These are phyloP conservation scores for Nicotiana paniculata DNA, from an alignment of 257 asterid species.

Conservation along the genomic window DNA sequence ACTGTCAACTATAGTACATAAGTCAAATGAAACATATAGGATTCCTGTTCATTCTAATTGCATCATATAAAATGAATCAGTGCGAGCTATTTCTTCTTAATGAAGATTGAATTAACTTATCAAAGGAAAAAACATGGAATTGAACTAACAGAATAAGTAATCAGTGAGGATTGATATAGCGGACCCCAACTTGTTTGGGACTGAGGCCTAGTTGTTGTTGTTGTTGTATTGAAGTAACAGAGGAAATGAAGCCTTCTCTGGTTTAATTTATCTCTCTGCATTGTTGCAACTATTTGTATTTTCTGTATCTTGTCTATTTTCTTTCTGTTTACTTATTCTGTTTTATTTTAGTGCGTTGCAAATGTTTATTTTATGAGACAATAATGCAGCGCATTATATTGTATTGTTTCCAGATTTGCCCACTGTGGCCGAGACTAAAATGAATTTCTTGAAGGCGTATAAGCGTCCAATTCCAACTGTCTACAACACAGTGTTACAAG, in stretches of 20 bases:
- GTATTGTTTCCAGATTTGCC: slow-evolving; percentile 59
- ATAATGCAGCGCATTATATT: neutral
- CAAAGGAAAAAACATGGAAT: neutral
- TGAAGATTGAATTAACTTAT: neutral
- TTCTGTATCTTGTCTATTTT: neutral
- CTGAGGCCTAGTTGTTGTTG: no score
- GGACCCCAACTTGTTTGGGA: no score
- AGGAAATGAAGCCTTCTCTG: neutral
- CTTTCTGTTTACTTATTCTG: neutral
- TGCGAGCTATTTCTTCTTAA: neutral
- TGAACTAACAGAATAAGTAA: neutral
- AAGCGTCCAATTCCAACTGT: slow-evolving; percentile 89
- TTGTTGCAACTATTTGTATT: neutral
- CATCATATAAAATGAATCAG: neutral
- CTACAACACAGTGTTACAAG: slow-evolving; percentile 78
- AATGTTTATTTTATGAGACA: neutral
- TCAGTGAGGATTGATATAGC: no score
- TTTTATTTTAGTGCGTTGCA: neutral
- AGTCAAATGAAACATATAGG: neutral
- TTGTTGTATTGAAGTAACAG: neutral
- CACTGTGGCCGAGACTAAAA: slow-evolving; percentile 75
- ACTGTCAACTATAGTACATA: neutral
- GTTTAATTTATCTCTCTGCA: neutral
- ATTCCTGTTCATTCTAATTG: neutral
- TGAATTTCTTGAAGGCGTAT: slow-evolving; percentile 72